These are phyloP conservation scores for Lachancea dasiensis DNA, from an alignment of 805 yeast species.

Conservation along the genomic window DNA sequence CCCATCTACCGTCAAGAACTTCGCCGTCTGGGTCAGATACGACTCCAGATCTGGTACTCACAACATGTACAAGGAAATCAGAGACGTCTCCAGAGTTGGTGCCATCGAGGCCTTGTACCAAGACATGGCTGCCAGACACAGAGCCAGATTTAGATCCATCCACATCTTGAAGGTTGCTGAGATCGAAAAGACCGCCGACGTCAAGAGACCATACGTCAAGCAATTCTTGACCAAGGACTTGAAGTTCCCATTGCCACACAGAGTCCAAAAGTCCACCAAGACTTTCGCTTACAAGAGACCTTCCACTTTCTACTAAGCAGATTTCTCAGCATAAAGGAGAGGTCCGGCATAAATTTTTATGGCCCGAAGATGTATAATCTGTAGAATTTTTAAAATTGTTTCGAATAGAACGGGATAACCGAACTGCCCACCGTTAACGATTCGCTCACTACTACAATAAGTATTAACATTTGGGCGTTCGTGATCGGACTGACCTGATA, in stretches of 20 bases:
- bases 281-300: slow-evolving; percentile 91
- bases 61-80: slow-evolving; percentile 99
- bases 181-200: slow-evolving; percentile 95
- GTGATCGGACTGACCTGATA: too few species aligned
- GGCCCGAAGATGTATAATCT: slow-evolving; percentile 9
- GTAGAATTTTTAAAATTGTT: slow-evolving; percentile 11
- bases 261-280: slow-evolving; percentile 85
- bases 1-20: slow-evolving; percentile 99
- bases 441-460: too few species aligned
- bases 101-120: slow-evolving; percentile 98
- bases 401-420: slow-evolving; percentile 1
- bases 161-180: slow-evolving; percentile 99
- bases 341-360: slow-evolving; percentile 5
- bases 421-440: too few species aligned
- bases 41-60: slow-evolving; percentile 99
- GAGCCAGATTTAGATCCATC: slow-evolving; percentile 99
- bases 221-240: slow-evolving; percentile 93
- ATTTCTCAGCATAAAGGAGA: not conserved
- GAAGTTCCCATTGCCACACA: slow-evolving; percentile 99
- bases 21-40: slow-evolving; percentile 99
- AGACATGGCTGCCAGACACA: slow-evolving; percentile 99
- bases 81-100: slow-evolving; percentile 98
- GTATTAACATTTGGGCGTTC: too few species aligned
- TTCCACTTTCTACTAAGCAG: slow-evolving; percentile 86
- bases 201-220: slow-evolving; percentile 98